Base-by-base conservation (phyloP, 2,329 filamentous ascomycete genomes). In the Xylariomycetidae sp. region DNA sequence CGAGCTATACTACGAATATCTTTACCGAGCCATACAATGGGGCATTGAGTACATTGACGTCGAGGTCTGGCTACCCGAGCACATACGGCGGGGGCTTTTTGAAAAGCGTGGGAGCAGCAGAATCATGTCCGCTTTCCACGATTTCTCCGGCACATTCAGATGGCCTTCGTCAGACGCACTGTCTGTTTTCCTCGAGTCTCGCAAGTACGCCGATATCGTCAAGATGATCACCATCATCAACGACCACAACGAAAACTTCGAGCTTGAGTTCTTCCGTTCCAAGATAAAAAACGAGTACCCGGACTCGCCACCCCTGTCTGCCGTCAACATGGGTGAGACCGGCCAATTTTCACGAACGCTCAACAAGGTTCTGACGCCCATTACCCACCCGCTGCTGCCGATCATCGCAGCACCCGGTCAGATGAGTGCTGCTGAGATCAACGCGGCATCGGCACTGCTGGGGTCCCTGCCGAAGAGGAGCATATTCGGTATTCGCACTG, bases 121-220 rank as follows among this genome's bases (percentile, higher is more conserved):
- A 44, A 87, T 94, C 58, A 88, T 93, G 66, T 90, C 85, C n/a
- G 86, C 87, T 10, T 92, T 90, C 51, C 87, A 93, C 56, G 86
- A 92, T 62, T 90, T 90, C 52, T 88, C 85, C 0, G 84, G 85
- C 2, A 80, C 69, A 1, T 90, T 90, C 68, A 85, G 81, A 50
- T 93, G 86, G 86, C 82, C 82, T 1, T 85, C 84, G 0, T 61
- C 73, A 6, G 73, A 83, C 45, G 85, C 85, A 1, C 76, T 84
- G 49, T 65, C 73, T 9, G 71, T 90, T 4, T 93, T 89, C 47
- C 66, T 76, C 38, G 73, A 80, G 45, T 85, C 82, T 7, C 74
- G 75, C 29, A 75, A 76, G 38, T 87, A 88, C 46, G 82, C 83
- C 29, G 85, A 93, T 56, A 85, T 93, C 37, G 80, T 93, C 52